Base-by-base conservation (phyloP, 257 asterid genomes). In the Gentiana dahurica region DNA sequence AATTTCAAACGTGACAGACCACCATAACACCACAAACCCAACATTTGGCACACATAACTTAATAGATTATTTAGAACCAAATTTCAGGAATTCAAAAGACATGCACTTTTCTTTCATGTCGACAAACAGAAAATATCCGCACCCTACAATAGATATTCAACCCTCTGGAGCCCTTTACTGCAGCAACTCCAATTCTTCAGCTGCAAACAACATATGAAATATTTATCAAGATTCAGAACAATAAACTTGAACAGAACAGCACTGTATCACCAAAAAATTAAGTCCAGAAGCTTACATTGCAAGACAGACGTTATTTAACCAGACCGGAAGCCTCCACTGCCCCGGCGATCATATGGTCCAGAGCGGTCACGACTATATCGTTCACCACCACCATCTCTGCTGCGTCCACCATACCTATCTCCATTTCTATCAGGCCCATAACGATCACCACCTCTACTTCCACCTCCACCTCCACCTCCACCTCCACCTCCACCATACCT, bases 301-400 rank as follows among this genome's bases (percentile, higher is more conserved):
- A 43, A 4, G 13, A 47, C 60, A 15, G 69, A 24, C 49, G 32
- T 37, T 45, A 53, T 58, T 50, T 68, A 77, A 60, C 77, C 63
- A 46, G 70, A 75, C 52, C 86, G 71, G 51, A 61, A 86, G 45
- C 82, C 78, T 34, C 89, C 87, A 55, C 76, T 36, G 47, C 80
- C 73, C 48, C 86, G 81, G 41, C 94, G 97, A 61, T 87, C 97
- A 72, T 92, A 85, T 15, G 98, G 98, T 9, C 98, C 95, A 48
- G 97, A 85, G 12, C 94, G 82, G 52, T 91, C 96, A 56, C 95
- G 94, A 55, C 65, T 77, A 67, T 81, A 75, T 59, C 81, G 81
- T 45, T 91, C 96, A 70, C 69, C 79, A 59, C 81, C 80, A 32
- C 84, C 87, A 56, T 83, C 93, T 46, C 84, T 75, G 67, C 75